Evolutionary conservation across 2,329 filamentous ascomycete genomes (phyloP), one percentile per base, ranked within the genome.

Genomic region (Thermochaetoides dissita): DNA sequence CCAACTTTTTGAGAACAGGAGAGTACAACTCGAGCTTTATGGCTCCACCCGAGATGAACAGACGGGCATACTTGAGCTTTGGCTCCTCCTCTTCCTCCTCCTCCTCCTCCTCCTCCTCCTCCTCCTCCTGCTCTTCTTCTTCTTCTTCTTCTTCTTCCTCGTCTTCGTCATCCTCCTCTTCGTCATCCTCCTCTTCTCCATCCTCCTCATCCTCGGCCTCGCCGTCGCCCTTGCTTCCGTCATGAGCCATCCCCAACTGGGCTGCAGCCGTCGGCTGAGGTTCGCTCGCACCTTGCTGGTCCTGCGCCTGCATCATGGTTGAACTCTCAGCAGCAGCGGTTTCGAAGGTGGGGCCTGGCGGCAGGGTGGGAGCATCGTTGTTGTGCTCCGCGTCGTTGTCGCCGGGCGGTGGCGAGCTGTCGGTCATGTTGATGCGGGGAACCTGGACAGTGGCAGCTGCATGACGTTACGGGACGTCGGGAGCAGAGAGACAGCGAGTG

Each of bases 11-110:
- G n/a, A n/a, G n/a, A n/a, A n/a, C n/a, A n/a, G n/a, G n/a, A n/a
- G n/a, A n/a, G n/a, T n/a, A n/a, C n/a, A n/a, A n/a, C n/a, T n/a
- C n/a, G n/a, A n/a, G n/a, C n/a, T n/a, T n/a, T n/a, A n/a, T n/a
- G n/a, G n/a, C n/a, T n/a, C n/a, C n/a, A n/a, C n/a, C n/a, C n/a
- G n/a, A n/a, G n/a, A n/a, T n/a, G n/a, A n/a, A n/a, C 52, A 96
- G 65, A 38, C 86, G 81, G 39, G 81, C 82, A 60, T 95, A 95
- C 63, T 98, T 98, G 54, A 98, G 74, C 56, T 81, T 82, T 29
- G 91, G 93, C 62, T 96, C 89, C 6, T 95, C 88, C 3, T 91
- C 87, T 0, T 88, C 85, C 0, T 93, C 85, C 0, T 82, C 79
- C 0, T 84, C 81, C 0, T 86, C 81, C 0, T 79, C 78, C 0